A percentile compares a stretch with the other conserved stretches of the same genome.
These are phyloP conservation scores for Rubia tinctorum DNA, from an alignment of 305 asterid genomes.

Conservation along the genomic window DNA sequence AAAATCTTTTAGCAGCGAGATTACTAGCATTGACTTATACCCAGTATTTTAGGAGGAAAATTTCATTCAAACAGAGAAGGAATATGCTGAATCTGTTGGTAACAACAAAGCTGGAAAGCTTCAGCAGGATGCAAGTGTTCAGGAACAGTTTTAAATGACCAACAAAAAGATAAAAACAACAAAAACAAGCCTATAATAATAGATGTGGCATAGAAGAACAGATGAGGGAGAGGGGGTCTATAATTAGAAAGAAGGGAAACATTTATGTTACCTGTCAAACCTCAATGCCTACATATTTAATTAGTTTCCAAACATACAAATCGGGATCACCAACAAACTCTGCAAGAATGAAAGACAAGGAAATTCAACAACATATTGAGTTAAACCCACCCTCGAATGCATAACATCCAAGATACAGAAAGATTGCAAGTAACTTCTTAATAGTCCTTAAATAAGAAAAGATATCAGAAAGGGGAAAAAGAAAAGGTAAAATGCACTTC, in stretches of 20 bases:
- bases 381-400: not conserved
- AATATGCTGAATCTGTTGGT: not conserved
- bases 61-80: not conserved
- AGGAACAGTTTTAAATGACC: not conserved
- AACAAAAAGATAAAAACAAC: not conserved
- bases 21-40: not conserved
- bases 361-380: not conserved
- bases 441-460: not conserved
- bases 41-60: not conserved
- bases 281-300: conserved; percentile 82
- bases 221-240: not conserved
- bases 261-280: conserved; percentile 69
- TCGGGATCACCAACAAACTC: conserved; percentile 97
- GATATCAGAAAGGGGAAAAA: not conserved
- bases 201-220: not conserved
- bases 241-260: not conserved
- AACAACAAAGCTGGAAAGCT: not conserved
- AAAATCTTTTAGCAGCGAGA: not conserved
- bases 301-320: conserved; percentile 83
- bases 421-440: not conserved
- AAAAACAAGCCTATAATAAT: not conserved
- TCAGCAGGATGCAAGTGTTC: not conserved
- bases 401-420: not conserved
- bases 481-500: not conserved
- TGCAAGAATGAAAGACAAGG: conserved; percentile 24